Base-by-base conservation (phyloP, 371 early-diverging fungal species). In the Mortierella sp. region DNA sequence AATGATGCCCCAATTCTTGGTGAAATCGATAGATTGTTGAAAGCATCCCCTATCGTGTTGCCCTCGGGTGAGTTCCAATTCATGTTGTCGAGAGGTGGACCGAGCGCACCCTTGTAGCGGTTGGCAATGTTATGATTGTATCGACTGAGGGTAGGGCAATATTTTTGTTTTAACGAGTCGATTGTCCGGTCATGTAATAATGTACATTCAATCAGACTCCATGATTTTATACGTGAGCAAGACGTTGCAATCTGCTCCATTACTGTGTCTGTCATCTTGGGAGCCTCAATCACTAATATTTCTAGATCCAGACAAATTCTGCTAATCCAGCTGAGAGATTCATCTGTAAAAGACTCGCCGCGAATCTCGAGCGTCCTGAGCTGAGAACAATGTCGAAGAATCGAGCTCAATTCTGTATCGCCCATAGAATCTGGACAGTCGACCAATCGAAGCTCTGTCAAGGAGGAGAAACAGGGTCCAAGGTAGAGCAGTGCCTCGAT, bases 281-380 rank as follows among this genome's bases (percentile, higher is more conserved):
- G 80, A 0, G 68, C 57, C 34, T 71, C 70, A 6, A 80, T 51
- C 54, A 67, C 49, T 32, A 80, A 47, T 1, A 42, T 32, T 42
- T 74, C 71, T 13, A 80, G 68, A 3, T 56, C 55, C 15, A 55
- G 17, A 68, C 80, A 74, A 0, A 61, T 42, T 19, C 37, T 67
- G 3, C 59, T 55, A 45, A 80, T 74, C 62, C 66, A 67, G 31
- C 47, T 28, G 2, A 80, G 74, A 1, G 80, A 80, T 53, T 64
- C 49, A 37, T 80, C 80, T 23, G 80, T 80, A 49, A 80, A 74
- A 26, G 58, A 60, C n/a, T 80, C 71, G 54, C 80, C 75, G 22
- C 66, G 80, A 8, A 80, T 23, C 61, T 80, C 75, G 4, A 80
- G 71, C 3, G 60, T 19, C 31, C n/a, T 32, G 43, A 80, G 70